Percentiles rank a stretch among this genome's conserved stretches.
Evolutionary conservation across 495 filamentous ascomycete species (phyloP).

Genomic region (Parmelia sp.): DNA sequence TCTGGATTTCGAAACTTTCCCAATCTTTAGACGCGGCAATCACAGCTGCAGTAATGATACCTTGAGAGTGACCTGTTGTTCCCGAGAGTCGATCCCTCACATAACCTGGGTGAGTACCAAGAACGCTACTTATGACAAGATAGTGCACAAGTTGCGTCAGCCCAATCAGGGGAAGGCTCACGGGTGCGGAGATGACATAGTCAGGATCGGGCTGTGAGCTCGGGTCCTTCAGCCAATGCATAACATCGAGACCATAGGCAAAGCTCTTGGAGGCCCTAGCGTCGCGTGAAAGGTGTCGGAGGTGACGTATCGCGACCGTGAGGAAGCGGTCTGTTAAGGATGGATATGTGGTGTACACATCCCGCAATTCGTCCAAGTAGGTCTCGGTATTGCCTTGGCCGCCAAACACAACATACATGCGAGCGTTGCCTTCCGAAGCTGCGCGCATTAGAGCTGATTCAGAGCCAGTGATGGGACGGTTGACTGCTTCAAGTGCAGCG

Average conservation of each 20-base stretch:
- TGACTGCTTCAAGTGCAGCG: not conserved
- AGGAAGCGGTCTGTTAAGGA: conserved; percentile 22
- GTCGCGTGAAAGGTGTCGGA: not conserved
- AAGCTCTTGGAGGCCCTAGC: not conserved
- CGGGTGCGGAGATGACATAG: conserved; percentile 29
- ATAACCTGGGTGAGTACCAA: conserved; percentile 28
- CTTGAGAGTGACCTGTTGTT: conserved; percentile 35
- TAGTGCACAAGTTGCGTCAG: conserved; percentile 30
- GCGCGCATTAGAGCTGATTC: conserved; percentile 1
- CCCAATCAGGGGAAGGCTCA: conserved; percentile 35
- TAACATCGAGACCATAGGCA: conserved; percentile 22
- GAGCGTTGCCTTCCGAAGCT: not conserved
- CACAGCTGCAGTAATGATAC: conserved; percentile 28
- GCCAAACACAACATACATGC: conserved; percentile 19
- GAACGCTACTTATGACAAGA: conserved; percentile 27
- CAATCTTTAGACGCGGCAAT: conserved; percentile 31
- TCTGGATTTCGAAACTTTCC: conserved; percentile 27
- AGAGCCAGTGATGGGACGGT: fast-evolving
- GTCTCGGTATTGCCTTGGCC: conserved; percentile 22
- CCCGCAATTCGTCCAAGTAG: conserved; percentile 20
- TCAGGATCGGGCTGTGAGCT: conserved; percentile 19
- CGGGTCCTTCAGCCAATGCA: conserved; percentile 26
- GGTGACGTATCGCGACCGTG: conserved; percentile 14
- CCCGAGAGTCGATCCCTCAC: conserved; percentile 22
- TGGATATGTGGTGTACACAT: conserved; percentile 25